Conservation (phyloP, 345 rosid species). For the Erodium maritimum region DNA sequence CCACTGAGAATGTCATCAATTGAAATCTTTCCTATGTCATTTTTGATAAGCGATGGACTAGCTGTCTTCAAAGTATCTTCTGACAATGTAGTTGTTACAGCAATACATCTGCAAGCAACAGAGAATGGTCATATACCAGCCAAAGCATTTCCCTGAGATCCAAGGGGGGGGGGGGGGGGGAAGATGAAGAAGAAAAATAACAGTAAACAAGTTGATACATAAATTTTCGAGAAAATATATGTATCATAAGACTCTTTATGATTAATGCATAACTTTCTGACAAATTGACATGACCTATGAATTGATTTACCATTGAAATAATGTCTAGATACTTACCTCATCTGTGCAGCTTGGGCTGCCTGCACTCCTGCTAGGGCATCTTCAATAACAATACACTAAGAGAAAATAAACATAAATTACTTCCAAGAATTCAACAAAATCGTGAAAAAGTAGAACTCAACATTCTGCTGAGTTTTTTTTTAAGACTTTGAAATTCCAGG, state of each 20-base stretch:
- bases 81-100: constrained; percentile 71
- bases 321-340: constrained; percentile 50
- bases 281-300: not conserved
- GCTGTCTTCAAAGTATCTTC: constrained; percentile 56
- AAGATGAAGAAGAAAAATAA: not conserved
- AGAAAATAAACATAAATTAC: constrained; percentile 10
- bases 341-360: constrained; percentile 88
- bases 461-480: not conserved
- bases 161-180: not conserved
- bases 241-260: not conserved
- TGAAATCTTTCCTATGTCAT: constrained; percentile 59
- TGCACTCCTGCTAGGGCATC: constrained; percentile 95
- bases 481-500: not conserved
- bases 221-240: not conserved
- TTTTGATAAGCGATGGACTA: constrained; percentile 63
- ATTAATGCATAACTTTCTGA: not conserved
- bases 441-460: not conserved
- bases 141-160: not conserved
- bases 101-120: constrained; percentile 64
- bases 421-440: not conserved
- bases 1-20: constrained; percentile 81
- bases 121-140: constrained; percentile 3
- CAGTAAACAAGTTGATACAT: constrained; percentile 1
- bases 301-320: constrained; percentile 1
- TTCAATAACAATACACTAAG: constrained; percentile 83